Evolutionary conservation across 345 rosid genomes (phyloP).

Genomic region (Eucalyptus sideroxylon): DNA sequence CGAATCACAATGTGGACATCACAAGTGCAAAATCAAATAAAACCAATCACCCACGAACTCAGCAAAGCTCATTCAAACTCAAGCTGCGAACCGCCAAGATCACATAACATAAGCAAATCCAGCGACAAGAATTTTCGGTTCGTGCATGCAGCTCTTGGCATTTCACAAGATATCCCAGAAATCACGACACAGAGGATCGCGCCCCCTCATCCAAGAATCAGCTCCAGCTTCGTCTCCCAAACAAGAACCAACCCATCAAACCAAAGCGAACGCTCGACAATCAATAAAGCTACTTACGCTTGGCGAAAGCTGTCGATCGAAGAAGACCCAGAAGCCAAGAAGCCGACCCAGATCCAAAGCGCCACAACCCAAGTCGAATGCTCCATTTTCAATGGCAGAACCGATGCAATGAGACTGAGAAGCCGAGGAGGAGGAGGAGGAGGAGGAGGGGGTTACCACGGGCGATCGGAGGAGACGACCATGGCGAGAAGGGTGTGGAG

Average conservation of each 20-base stretch:
- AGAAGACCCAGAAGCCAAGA: conserved; percentile 38
- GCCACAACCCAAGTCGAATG: conserved; percentile 18
- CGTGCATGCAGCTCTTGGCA: background rate
- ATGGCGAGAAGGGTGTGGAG: background rate
- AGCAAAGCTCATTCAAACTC: background rate
- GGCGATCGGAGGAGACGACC: background rate
- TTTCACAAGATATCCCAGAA: background rate
- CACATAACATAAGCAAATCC: background rate
- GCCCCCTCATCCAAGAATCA: background rate
- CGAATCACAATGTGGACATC: background rate
- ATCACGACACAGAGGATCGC: background rate
- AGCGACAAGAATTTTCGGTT: background rate
- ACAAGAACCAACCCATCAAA: background rate
- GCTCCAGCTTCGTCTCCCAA: background rate
- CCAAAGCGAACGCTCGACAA: background rate
- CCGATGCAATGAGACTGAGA: background rate
- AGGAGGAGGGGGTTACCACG: background rate
- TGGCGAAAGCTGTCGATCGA: conserved; percentile 52
- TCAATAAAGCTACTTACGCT: conserved; percentile 46
- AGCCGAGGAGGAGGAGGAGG: background rate
- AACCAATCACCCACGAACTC: background rate
- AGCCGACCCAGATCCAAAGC: conserved; percentile 18
- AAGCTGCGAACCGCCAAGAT: background rate
- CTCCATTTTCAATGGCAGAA: conserved; percentile 21
- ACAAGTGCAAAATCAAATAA: background rate